Evolutionary conservation across 148 eudicot species (phyloP).

Genomic region (Chenopodium quinoa): DNA sequence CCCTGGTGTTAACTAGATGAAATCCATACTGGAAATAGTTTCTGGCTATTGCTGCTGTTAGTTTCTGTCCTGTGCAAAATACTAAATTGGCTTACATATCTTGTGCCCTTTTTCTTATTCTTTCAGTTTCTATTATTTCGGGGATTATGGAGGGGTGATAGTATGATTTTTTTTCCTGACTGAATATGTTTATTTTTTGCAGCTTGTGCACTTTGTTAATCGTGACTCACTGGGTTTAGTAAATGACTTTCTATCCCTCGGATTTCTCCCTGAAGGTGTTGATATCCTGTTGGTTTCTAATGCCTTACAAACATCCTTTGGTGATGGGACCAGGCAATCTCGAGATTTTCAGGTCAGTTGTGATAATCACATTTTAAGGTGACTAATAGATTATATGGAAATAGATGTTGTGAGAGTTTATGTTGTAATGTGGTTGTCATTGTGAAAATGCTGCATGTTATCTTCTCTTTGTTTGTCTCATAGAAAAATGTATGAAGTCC

Average conservation of each 20-base stretch:
- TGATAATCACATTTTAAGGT: conserved; percentile 7
- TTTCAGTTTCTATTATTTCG: background rate
- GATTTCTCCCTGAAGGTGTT: conserved; percentile 88
- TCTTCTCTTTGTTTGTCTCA: background rate
- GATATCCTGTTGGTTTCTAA: conserved; percentile 71
- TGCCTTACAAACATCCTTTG: conserved; percentile 83
- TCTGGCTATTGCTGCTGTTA: background rate
- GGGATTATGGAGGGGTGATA: too few species aligned
- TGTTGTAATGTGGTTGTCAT: background rate
- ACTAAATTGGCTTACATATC: background rate
- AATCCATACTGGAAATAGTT: background rate
- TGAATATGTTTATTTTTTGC: conserved; percentile 26
- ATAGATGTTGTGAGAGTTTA: background rate
- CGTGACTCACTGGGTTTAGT: conserved; percentile 95
- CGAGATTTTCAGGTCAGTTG: conserved; percentile 84
- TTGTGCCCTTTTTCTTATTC: background rate
- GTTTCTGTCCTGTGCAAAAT: background rate
- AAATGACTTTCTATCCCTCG: conserved; percentile 89
- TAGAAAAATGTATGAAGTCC: background rate
- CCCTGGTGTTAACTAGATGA: background rate
- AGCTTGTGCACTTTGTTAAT: conserved; percentile 99
- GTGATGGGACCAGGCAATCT: conserved; percentile 76
- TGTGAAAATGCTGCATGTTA: background rate
- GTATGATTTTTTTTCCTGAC: conserved; percentile 6
- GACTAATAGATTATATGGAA: background rate